Conservation (phyloP, 441 rosid genomes). For the Pelargonium australe region DNA sequence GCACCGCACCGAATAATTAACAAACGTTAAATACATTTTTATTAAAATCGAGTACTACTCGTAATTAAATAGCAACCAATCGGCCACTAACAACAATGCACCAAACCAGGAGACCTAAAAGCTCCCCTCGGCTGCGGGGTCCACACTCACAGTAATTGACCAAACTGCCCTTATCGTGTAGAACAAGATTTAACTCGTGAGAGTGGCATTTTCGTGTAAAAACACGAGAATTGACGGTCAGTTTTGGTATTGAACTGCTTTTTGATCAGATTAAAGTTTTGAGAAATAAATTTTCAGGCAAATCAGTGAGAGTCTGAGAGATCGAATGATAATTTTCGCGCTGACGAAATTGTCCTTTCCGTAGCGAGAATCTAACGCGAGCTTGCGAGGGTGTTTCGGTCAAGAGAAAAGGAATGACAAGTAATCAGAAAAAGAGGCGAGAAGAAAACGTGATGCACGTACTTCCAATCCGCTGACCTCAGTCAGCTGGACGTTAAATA, state of each 20-base stretch:
- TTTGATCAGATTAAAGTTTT: too few species aligned
- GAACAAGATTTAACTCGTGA: neutral
- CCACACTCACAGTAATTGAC: too few species aligned
- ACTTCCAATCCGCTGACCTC: slow-evolving; percentile 22
- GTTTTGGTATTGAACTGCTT: neutral
- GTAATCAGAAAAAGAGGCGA: slow-evolving; percentile 30
- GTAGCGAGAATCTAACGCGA: neutral
- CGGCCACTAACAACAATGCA: too few species aligned
- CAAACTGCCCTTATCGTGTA: too few species aligned
- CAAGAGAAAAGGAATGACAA: slow-evolving; percentile 23
- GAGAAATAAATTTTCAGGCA: neutral
- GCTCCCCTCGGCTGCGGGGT: too few species aligned
- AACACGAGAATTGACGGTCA: slow-evolving; percentile 13
- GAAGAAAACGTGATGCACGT: slow-evolving; percentile 31
- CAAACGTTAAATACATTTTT: neutral
- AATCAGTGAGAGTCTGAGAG: neutral
- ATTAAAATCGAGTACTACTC: too few species aligned
- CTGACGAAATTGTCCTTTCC: slow-evolving; percentile 26
- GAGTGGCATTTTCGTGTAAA: slow-evolving; percentile 8
- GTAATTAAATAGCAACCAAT: too few species aligned
- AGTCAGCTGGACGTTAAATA: slow-evolving; percentile 7
- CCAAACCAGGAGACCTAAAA: neutral
- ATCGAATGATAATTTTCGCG: slow-evolving; percentile 1
- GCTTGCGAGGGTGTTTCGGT: slow-evolving; percentile 22
- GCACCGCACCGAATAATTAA: slow-evolving; percentile 17